Base-by-base conservation (phyloP, 345 rosid genomes). In the Salix arbutifolia region DNA sequence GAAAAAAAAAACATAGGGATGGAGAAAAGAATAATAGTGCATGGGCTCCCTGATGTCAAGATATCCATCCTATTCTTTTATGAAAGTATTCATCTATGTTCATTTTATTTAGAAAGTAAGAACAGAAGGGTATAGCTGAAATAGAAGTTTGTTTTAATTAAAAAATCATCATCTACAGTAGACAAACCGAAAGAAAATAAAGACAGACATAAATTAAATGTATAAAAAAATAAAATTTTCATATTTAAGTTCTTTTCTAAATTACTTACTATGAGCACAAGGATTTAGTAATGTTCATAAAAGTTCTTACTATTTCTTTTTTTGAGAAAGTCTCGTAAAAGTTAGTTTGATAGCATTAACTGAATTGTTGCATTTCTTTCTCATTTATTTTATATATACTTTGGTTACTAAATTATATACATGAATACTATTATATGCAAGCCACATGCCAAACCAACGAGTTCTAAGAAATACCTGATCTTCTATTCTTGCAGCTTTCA, bases 401-500 rank as follows among this genome's bases (percentile, higher is more conserved):
- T 10, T 42, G 46, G 46, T 11, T 11, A 42, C 14, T 2, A 42
- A 2, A 42, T 42, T 2, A 40, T 42, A 42, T 11, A 12, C 46
- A 42, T 42, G 46, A 42, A 42, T 11, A 42, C 46, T 42, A 12
- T 42, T 42, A 40, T 42, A 42, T 42, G 46, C 46, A 42, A 42
- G 46, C 28, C 28, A 58, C 10, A 10, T 23, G 12, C 25, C 64
- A 58, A 58, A 18, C 23, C 11, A 58, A 76, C 62, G 21, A 58
- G 8, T 26, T 12, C 65, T 17, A 65, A 80, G 61, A 69, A 50
- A 4, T 84, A 94, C 99, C 96, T 94, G 98, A 75, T 96, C 97
- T 77, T 92, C 97, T 71, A 94, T 87, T 83, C 91, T 88, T 69
- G 83, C 84, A 71, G 89, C 85, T 84, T 87, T 96, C 75, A 88